Evolutionary conservation across 176 grass and related monocot species (phyloP).

Genomic region (Raddia guianensis): DNA sequence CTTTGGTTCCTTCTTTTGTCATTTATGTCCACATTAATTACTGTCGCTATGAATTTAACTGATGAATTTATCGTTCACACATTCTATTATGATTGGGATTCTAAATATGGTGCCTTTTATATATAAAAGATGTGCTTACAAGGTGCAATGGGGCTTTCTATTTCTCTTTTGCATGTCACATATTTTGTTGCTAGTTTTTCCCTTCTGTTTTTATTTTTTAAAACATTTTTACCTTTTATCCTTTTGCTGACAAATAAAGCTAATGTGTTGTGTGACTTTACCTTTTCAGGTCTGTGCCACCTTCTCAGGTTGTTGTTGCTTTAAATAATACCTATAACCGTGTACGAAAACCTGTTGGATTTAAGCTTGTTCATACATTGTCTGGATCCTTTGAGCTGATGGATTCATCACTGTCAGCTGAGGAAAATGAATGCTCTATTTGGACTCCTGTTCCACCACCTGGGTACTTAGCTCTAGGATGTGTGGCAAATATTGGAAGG

Average conservation of each 20-base stretch:
- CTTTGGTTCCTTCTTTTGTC: neutral
- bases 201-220: conserved; percentile 16
- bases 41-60: neutral
- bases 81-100: neutral
- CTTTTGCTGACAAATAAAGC: conserved; percentile 40
- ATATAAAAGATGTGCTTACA: neutral
- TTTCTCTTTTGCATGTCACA: neutral
- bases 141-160: neutral
- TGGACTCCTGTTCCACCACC: conserved; percentile 84
- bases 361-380: conserved; percentile 70
- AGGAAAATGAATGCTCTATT: conserved; percentile 77
- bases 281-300: conserved; percentile 75
- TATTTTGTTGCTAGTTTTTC: conserved; percentile 2
- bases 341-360: conserved; percentile 88
- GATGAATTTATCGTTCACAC: neutral
- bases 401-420: conserved; percentile 35
- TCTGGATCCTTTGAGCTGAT: conserved; percentile 45
- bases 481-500: conserved; percentile 74
- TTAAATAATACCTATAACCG: conserved; percentile 94
- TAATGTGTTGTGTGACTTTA: conserved; percentile 26
- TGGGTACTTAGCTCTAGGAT: conserved; percentile 89
- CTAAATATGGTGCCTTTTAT: neutral
- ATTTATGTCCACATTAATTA: conserved; percentile 9
- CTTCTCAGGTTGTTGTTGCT: conserved; percentile 93
- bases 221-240: conserved; percentile 16